Base-by-base conservation (phyloP, 1,284 basidiomycete species). In the Melampsora larici-populina region DNA sequence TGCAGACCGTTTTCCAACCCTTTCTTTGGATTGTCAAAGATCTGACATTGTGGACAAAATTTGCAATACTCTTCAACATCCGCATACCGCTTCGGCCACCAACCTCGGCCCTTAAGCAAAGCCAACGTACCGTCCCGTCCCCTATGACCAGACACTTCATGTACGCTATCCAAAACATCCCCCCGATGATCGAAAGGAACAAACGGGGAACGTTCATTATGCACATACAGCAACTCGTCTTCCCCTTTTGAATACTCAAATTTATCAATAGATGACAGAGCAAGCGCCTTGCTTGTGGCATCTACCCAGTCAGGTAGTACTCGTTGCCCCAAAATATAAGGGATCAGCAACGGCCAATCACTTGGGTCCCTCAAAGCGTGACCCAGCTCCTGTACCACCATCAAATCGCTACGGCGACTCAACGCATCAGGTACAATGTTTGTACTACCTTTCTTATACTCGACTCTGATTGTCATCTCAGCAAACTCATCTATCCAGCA, bases 381-480 rank as follows among this genome's bases (percentile, higher is more conserved):
- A 51, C 24, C 13, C 33, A 31, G n/a, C 9, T 69, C 67, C 29
- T 49, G 15, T 2, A 69, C 0, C 1, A 21, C n/a, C 29, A 29
- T 49, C 7, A 68, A 7, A 4, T 33, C 26, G 13, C 18, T 36
- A 1, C 13, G 6, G 2, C 82, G 79, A 0, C 85, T 86, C 0
- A 86, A 77, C 0, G 85, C 82, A 62, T 86, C 84, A 0, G 86
- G 84, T 0, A 82, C 83, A 0, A 80, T 80, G 72, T 87, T 86
- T 15, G 83, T 81, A 48, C 82, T 81, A 0, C 86, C 85, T 18
- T 77, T 75, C 6, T 86, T 79, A 69, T 87, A 86, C 0, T 78
- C 65, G n/a, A 86, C 48, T n/a, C 46, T 43, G 18, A 77, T 40
- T 8, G 55, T 60, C 49, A 82, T 87, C 33, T 86, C 82, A 0